Conservation (phyloP, 2,329 filamentous ascomycete genomes). For the Daldinia sp. region DNA sequence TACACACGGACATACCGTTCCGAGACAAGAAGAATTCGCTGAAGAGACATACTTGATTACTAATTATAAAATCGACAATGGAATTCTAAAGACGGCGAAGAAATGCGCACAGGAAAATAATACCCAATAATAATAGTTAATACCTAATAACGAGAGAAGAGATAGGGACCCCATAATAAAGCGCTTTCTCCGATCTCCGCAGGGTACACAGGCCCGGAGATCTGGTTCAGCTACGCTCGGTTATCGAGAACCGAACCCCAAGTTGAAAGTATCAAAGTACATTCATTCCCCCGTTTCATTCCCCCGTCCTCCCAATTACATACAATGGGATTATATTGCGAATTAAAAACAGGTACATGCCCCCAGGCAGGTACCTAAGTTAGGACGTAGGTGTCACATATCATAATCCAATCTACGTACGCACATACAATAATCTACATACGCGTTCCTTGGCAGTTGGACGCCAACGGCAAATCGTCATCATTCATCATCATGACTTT, state of each 20-base stretch:
- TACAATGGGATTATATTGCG: too few species aligned
- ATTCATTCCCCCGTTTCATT: background rate
- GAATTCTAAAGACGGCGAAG: background rate
- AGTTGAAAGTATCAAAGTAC: background rate
- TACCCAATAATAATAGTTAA: background rate
- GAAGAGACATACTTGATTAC: conserved; percentile 9
- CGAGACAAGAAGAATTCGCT: conserved; percentile 18
- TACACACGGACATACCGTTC: conserved; percentile 3
- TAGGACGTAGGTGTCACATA: too few species aligned
- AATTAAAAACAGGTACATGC: too few species aligned
- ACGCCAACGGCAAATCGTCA: too few species aligned
- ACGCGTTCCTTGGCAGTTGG: too few species aligned
- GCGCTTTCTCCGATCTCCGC: conserved; percentile 31
- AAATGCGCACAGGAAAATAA: background rate
- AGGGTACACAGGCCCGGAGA: conserved; percentile 40
- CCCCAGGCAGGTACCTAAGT: too few species aligned
- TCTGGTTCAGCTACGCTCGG: conserved; percentile 46
- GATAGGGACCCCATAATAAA: background rate
- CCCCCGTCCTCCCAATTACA: background rate
- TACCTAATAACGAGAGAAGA: background rate
- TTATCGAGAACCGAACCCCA: conserved; percentile 39
- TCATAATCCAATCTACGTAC: too few species aligned
- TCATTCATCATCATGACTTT: too few species aligned
- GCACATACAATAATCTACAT: too few species aligned
- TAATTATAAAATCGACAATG: background rate